Evolutionary conservation across 257 asterid genomes (phyloP), one percentile per base, ranked within the genome.

Genomic region (Forsythia viridissima): DNA sequence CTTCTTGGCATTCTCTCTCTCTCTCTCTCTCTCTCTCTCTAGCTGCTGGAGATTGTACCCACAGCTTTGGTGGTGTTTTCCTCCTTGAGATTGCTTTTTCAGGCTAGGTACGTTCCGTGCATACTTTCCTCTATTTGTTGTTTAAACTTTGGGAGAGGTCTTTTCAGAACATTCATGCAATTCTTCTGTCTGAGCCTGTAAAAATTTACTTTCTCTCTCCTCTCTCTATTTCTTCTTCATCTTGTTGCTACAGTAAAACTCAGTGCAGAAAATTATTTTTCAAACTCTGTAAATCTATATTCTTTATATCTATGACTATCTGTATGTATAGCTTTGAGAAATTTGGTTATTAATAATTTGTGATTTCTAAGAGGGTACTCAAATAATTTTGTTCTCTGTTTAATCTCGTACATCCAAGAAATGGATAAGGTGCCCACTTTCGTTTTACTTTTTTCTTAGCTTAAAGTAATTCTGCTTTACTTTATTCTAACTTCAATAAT

Each of bases 381-480:
- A 21, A 63, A 8, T 63, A 63, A 24, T 63, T 63, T 24, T 7
- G 39, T 63, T 21, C 34, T 59, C 36, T 8, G 18, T 63, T 11
- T 63, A 30, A 63, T 21, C 38, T 3, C 16, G 39, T 30, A 21
- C 37, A 59, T 59, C 68, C 37, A 20, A 59, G 68, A 34, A 51
- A 20, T 78, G 81, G 86, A 85, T 82, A 82, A 85, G 82, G 85
- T 73, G 44, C 40, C 80, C 75, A 79, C 85, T 76, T 78, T 77
- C 72, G n/a, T 37, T 73, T 70, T 72, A 39, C 61, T 43, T 8
- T 39, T 44, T 40, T 76, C 59, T 42, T 74, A 24, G 39, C 70
- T 63, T 63, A 63, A 63, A 63, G 70, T 63, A 63, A 63, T 63
- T 63, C 70, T 63, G 15, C 70, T 63, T 63, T 24, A 10, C 70